These are phyloP conservation scores for Blastocystis sp. DNA, from an alignment of 352 stramenopile species.

Conservation along the genomic window DNA sequence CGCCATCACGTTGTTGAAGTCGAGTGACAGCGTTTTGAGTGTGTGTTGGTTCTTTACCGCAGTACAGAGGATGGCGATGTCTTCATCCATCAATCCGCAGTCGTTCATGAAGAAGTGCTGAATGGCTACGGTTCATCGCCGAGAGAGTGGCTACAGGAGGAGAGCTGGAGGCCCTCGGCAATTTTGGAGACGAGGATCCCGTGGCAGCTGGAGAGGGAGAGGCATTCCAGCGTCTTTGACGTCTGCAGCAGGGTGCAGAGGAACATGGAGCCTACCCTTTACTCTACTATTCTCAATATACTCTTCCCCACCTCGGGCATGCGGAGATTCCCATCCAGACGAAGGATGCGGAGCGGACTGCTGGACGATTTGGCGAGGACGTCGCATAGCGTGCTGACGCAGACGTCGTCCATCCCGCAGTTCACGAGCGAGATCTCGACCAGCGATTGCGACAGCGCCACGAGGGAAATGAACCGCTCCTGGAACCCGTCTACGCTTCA, in stretches of 20 bases:
- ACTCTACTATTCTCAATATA: neutral
- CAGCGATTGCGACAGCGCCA: slow-evolving; percentile 33
- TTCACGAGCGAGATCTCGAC: slow-evolving; percentile 5
- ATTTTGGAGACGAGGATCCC: slow-evolving; percentile 34
- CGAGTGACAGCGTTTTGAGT: neutral
- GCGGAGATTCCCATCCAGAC: slow-evolving; percentile 20
- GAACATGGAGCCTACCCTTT: neutral
- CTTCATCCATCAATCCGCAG: slow-evolving; percentile 51
- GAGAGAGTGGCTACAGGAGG: neutral
- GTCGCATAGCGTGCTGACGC: slow-evolving; percentile 45
- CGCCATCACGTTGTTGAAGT: slow-evolving; percentile 31
- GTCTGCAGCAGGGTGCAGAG: slow-evolving; percentile 19
- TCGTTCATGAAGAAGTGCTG: slow-evolving; percentile 44
- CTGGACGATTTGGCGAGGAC: slow-evolving; percentile 10
- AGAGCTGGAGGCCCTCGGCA: slow-evolving; percentile 15
- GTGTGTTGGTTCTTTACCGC: neutral
- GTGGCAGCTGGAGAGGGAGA: slow-evolving; percentile 13
- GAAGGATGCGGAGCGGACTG: slow-evolving; percentile 4
- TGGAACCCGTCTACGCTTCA: slow-evolving; percentile 12
- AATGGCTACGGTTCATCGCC: neutral
- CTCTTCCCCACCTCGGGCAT: slow-evolving; percentile 48
- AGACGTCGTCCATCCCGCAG: slow-evolving; percentile 43
- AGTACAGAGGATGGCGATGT: slow-evolving; percentile 5
- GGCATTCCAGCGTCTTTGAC: slow-evolving; percentile 4
- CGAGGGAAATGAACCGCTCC: slow-evolving; percentile 39